Percentiles rank a stretch among this genome's conserved stretches.
These are phyloP conservation scores for Alternaria atra DNA, from an alignment of 2,329 filamentous ascomycete genomes.

Conservation along the genomic window DNA sequence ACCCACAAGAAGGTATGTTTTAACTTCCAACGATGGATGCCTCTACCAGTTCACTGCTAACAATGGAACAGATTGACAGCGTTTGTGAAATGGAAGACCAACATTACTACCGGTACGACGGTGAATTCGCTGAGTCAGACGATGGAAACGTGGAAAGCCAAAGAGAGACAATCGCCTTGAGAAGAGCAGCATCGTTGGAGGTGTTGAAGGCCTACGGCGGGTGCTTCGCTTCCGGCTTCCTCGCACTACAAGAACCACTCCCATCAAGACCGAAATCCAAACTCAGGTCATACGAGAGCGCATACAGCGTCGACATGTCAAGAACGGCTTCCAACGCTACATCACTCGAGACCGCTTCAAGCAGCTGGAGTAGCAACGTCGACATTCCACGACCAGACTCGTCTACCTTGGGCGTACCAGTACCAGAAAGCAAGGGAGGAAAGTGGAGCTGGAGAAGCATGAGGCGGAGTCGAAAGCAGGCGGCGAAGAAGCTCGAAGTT, in stretches of 20 bases:
- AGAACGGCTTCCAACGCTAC: conserved; percentile 36
- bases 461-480: conserved; percentile 28
- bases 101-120: conserved; percentile 29
- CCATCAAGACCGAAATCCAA: conserved; percentile 32
- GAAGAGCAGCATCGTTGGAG: conserved; percentile 38
- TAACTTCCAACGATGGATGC: neutral
- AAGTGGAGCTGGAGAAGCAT: conserved; percentile 36
- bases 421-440: conserved; percentile 20
- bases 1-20: conserved; percentile 34
- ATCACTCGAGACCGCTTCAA: conserved; percentile 22
- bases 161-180: conserved; percentile 30
- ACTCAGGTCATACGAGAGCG: conserved; percentile 27
- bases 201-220: conserved; percentile 46
- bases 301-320: conserved; percentile 37
- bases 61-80: conserved; percentile 12
- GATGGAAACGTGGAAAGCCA: conserved; percentile 32
- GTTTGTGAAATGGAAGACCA: conserved; percentile 23
- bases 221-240: conserved; percentile 43
- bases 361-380: conserved; percentile 19
- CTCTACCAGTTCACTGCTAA: conserved; percentile 13
- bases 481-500: conserved; percentile 1
- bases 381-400: conserved; percentile 45
- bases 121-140: conserved; percentile 32
- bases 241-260: conserved; percentile 35
- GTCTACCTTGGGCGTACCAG: conserved; percentile 37